Base-by-base conservation (phyloP, 2,329 filamentous ascomycete species). In the Colletotrichum endophyticum region DNA sequence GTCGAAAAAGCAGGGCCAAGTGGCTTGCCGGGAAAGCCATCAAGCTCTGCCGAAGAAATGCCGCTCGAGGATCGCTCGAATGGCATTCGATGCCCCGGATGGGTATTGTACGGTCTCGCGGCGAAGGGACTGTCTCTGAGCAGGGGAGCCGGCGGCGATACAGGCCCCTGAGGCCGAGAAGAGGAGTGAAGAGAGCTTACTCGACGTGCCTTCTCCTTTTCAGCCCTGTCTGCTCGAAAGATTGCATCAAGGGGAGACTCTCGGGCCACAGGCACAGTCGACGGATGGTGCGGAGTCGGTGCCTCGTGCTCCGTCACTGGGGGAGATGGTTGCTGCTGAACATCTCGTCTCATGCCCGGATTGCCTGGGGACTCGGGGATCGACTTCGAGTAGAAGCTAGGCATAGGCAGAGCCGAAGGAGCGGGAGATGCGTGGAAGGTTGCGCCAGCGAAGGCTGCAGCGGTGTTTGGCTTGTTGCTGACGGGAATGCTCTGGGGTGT, bases 371-470 rank as follows among this genome's bases (percentile, higher is more conserved):
- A 93, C 73, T 94, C 93, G 5, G 93, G 93, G 15, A 95, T 89
- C 0, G 95, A 93, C 81, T 94, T 96, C 32, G 94, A 94, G 39
- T 89, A 91, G 84, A 98, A 98, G 81, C 94, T 98, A 13, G 97
- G 97, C 75, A 98, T 94, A 1, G 97, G 97, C 36, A 99, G 89
- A 28, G 95, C 93, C 11, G 96, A 98, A 1, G 97, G 94, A 3
- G 96, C 96, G 25, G 97, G 97, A 11, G 97, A 99, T 56, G 96
- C 95, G 84, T 98, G 96, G 84, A 99, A 99, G 7, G 96, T 98
- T 39, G 96, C 94, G 16, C 96, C 97, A 53, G 97, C 97, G 85
- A 98, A 99, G 62, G 94, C 93, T 76, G 92, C 88, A 66, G 85
- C 85, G 34, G 85, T 84, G 66, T 85, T 84, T 62, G 89, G 85